Evolutionary conservation across 2,329 filamentous ascomycete genomes (phyloP).

Genomic region (Colletotrichum kahawae): DNA sequence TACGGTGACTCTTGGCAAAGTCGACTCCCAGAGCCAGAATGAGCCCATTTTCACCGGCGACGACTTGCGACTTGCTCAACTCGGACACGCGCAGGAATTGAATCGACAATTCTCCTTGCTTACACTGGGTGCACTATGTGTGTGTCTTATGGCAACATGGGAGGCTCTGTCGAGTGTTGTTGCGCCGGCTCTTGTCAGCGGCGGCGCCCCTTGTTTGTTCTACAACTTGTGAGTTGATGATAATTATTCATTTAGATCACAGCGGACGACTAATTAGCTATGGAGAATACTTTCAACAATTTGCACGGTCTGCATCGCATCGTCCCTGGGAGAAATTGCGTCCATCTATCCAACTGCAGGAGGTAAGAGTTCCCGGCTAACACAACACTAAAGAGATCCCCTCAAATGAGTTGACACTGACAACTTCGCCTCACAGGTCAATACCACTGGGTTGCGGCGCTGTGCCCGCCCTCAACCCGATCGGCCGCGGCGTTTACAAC

Average conservation of each 20-base stretch:
- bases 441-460: conserved; percentile 50
- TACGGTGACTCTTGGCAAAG: not conserved
- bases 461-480: conserved; percentile 37
- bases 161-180: conserved; percentile 53
- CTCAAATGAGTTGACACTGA: not conserved
- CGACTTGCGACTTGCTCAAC: conserved; percentile 29
- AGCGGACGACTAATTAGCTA: not conserved
- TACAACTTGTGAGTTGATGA: conserved; percentile 44
- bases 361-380: conserved; percentile 24
- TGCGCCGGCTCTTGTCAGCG: conserved; percentile 45
- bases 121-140: conserved; percentile 46
- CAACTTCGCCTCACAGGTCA: conserved; percentile 33
- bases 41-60: not conserved
- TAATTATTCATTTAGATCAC: not conserved
- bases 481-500: conserved; percentile 44
- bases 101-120: conserved; percentile 42
- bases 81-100: conserved; percentile 36
- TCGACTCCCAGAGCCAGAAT: not conserved
- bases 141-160: conserved; percentile 58
- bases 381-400: not conserved
- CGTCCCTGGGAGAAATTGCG: conserved; percentile 44
- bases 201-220: conserved; percentile 51
- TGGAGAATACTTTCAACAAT: conserved; percentile 45
- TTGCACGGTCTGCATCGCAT: conserved; percentile 41
- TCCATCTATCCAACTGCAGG: conserved; percentile 40